Conservation (phyloP, 805 yeast species). For the Wickerhamiella shivajii region DNA sequence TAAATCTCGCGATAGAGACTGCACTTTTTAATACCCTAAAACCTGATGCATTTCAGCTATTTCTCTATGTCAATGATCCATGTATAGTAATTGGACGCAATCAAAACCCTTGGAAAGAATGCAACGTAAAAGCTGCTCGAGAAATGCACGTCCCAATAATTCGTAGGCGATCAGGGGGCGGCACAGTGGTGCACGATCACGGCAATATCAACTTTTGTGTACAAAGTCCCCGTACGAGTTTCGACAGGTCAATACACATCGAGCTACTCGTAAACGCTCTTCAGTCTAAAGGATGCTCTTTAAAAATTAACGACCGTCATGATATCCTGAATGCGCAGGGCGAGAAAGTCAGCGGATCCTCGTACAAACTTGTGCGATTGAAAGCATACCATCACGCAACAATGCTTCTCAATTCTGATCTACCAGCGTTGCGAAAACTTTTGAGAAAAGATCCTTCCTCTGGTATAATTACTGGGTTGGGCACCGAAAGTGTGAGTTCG, state of each 20-base stretch:
- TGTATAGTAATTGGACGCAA: constrained; percentile 93
- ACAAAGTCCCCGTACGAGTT: constrained; percentile 52
- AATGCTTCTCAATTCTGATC: constrained; percentile 58
- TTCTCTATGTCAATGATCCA: constrained; percentile 63
- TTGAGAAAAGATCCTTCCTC: constrained; percentile 32
- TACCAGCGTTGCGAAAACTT: constrained; percentile 44
- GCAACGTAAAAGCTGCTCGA: constrained; percentile 43
- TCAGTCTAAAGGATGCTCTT: constrained; percentile 18
- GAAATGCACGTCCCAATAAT: constrained; percentile 46
- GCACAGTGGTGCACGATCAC: constrained; percentile 86
- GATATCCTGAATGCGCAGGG: constrained; percentile 45
- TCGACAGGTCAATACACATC: constrained; percentile 41
- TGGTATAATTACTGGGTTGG: constrained; percentile 32
- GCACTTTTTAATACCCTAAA: constrained; percentile 39
- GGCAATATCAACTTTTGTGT: constrained; percentile 83
- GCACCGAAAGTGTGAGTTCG: constrained; percentile 67
- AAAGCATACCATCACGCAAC: constrained; percentile 93
- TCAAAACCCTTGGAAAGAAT: constrained; percentile 89
- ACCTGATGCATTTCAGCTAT: constrained; percentile 35
- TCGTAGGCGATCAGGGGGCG: constrained; percentile 85
- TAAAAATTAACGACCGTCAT: constrained; percentile 57
- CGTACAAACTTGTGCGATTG: constrained; percentile 71
- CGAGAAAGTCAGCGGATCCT: constrained; percentile 78
- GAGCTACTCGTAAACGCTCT: constrained; percentile 31
- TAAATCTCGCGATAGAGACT: constrained; percentile 73